A percentile compares a stretch with the other conserved stretches of the same genome.
These are phyloP conservation scores for Vaccinium corymbosum DNA, from an alignment of 148 eudicot genomes.

Conservation along the genomic window DNA sequence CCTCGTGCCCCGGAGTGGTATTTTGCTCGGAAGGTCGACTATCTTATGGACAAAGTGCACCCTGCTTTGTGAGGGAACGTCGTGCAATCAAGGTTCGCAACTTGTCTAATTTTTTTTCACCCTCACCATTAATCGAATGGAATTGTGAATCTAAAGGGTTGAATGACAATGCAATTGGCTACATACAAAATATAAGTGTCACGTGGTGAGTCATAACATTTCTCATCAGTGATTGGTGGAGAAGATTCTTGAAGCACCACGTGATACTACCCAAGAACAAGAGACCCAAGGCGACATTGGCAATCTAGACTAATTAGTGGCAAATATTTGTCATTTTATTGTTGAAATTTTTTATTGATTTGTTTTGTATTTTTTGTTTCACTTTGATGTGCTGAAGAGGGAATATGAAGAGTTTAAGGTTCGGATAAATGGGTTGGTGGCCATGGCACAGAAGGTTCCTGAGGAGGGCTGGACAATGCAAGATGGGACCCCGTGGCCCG, in stretches of 20 bases:
- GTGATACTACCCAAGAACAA: too few species aligned
- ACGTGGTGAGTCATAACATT: too few species aligned
- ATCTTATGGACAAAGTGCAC: slow-evolving; percentile 86
- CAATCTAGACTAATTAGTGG: neutral
- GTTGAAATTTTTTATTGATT: neutral
- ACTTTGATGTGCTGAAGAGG: slow-evolving; percentile 51
- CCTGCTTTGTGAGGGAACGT: slow-evolving; percentile 94
- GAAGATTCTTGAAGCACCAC: too few species aligned
- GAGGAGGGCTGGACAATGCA: slow-evolving; percentile 99
- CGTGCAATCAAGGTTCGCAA: slow-evolving; percentile 86
- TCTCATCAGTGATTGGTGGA: too few species aligned
- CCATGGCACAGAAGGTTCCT: slow-evolving; percentile 91
- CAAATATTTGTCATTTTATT: neutral
- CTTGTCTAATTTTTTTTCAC: neutral
- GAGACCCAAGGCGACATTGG: neutral
- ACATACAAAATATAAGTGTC: too few species aligned
- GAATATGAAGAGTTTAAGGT: slow-evolving; percentile 95
- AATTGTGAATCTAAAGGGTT: too few species aligned
- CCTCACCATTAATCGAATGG: neutral
- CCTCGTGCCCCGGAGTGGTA: slow-evolving; percentile 99
- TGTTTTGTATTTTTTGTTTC: neutral
- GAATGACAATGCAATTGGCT: neutral
- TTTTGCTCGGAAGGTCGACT: slow-evolving; percentile 85
- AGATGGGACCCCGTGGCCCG: slow-evolving; percentile 99
- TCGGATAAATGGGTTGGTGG: slow-evolving; percentile 77